phyloP scores from a whole-genome alignment of 257 asterid genomes.

The Leonotis leonurus region DNA sequence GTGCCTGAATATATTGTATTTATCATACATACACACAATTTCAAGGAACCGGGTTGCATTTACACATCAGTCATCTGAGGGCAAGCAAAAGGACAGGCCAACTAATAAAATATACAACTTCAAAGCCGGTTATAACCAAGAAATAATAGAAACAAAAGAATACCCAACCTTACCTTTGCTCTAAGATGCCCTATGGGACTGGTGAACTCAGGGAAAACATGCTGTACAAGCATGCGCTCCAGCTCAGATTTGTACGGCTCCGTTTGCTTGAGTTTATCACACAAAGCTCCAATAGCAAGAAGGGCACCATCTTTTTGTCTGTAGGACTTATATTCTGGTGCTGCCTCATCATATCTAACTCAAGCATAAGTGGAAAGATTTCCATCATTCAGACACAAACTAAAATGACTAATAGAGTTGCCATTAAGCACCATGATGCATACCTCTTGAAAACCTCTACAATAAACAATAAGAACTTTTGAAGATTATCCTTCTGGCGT shows the following conservation, averaged over 20 bases:
- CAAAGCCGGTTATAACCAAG: too few relatives aligned
- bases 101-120: not conserved
- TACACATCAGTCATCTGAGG: not conserved
- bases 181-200: constrained; percentile 96
- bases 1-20: too few relatives aligned
- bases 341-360: constrained; percentile 68
- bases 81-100: not conserved
- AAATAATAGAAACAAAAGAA: constrained; percentile 10
- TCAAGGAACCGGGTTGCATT: not conserved
- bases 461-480: constrained; percentile 71
- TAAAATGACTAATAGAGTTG: not conserved
- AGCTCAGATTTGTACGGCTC: constrained; percentile 93
- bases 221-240: constrained; percentile 89
- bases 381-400: constrained; percentile 3
- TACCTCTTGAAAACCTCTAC: constrained; percentile 92
- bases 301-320: constrained; percentile 98
- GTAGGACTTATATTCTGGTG: constrained; percentile 61
- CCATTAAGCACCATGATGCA: not conserved
- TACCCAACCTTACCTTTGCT: constrained; percentile 75
- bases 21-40: not conserved
- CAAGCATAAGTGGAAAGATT: constrained; percentile 6
- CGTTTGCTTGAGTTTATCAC: constrained; percentile 88
- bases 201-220: constrained; percentile 87
- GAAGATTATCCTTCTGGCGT: constrained; percentile 96
- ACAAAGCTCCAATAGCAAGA: constrained; percentile 94